Conservation (phyloP, 2,329 filamentous ascomycete genomes). For the Phoma sp. region DNA sequence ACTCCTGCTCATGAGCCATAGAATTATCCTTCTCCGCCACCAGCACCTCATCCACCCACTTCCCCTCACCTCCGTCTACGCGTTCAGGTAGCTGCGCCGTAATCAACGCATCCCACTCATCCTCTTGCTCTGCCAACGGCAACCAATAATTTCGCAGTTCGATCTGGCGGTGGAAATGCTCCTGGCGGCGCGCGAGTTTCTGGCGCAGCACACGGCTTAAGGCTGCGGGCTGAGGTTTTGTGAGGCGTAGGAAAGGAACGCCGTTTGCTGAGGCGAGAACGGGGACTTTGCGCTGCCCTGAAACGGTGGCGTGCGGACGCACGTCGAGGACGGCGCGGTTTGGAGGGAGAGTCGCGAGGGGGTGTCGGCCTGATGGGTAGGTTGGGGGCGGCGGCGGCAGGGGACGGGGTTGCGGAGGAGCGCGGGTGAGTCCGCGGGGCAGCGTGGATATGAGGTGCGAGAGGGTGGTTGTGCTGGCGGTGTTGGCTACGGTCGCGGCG, state of each 20-base stretch:
- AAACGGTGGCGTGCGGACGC: conserved; percentile 57
- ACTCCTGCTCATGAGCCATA: conserved; percentile 21
- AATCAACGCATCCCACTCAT: conserved; percentile 56
- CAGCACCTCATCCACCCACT: conserved; percentile 41
- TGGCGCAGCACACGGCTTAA: conserved; percentile 65
- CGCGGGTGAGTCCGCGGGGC: conserved; percentile 47
- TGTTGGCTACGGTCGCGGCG: conserved; percentile 43
- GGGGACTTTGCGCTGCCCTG: conserved; percentile 64
- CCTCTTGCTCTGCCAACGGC: conserved; percentile 51
- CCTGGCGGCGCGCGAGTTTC: conserved; percentile 55
- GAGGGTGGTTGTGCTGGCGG: conserved; percentile 28
- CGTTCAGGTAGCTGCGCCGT: background rate
- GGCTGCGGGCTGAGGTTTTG: conserved; percentile 67
- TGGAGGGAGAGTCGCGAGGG: conserved; percentile 44
- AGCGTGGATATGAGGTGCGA: conserved; percentile 45
- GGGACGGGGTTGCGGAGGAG: conserved; percentile 9
- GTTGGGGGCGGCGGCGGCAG: conserved; percentile 15
- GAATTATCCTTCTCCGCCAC: conserved; percentile 25
- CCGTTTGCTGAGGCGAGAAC: conserved; percentile 61
- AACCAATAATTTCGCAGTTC: conserved; percentile 52
- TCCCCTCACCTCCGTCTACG: conserved; percentile 21
- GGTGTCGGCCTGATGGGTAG: conserved; percentile 22
- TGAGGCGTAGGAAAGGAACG: conserved; percentile 69
- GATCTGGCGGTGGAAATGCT: conserved; percentile 48
- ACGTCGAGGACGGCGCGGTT: conserved; percentile 55